Percentiles rank a stretch among this genome's conserved stretches.
Conservation (phyloP, 176 grass and related monocot genomes). For the Avena atlantica region DNA sequence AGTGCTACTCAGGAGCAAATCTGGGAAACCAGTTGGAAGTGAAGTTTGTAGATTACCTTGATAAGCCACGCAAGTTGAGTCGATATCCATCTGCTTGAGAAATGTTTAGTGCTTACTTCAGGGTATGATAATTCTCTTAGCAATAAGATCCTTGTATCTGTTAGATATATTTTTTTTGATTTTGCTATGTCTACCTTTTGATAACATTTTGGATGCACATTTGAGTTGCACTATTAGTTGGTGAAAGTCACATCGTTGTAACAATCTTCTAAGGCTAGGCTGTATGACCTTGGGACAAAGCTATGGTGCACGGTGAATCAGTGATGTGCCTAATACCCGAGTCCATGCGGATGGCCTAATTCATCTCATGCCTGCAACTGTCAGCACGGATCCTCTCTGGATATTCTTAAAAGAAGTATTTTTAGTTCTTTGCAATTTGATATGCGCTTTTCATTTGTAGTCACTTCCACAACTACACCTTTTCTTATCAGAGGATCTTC, state of each 20-base stretch:
- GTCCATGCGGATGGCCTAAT: background rate
- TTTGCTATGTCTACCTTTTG: too few relatives aligned
- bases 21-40: background rate
- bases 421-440: background rate
- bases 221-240: too few relatives aligned
- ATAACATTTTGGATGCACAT: too few relatives aligned
- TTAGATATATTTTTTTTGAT: too few relatives aligned
- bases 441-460: slow-evolving; percentile 8
- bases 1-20: background rate
- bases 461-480: background rate
- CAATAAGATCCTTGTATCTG: too few relatives aligned
- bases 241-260: too few relatives aligned
- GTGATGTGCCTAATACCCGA: slow-evolving; percentile 3
- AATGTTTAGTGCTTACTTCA: too few relatives aligned
- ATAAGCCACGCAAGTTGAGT: background rate
- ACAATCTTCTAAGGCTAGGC: too few relatives aligned
- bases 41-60: background rate
- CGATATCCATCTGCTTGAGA: too few relatives aligned
- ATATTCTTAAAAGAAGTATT: background rate
- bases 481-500: background rate
- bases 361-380: background rate
- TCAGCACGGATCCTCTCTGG: background rate
- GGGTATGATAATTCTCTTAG: too few relatives aligned
- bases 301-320: background rate
- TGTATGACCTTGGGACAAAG: slow-evolving; percentile 23